Evolutionary conservation across 345 rosid genomes (phyloP).

Genomic region (Gossypium ekmanianum): DNA sequence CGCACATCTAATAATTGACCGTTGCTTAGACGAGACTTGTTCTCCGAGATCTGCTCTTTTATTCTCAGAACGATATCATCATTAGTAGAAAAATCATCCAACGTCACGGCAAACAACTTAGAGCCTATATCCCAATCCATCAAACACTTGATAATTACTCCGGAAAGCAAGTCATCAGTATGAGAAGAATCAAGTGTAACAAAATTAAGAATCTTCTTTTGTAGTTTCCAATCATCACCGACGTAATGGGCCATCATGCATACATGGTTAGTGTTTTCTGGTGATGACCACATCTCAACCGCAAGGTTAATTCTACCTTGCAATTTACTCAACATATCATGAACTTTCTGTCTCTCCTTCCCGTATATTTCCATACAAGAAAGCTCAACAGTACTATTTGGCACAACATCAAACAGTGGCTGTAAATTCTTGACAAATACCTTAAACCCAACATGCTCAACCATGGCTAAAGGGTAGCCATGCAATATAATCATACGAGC

Average conservation of each 20-base stretch:
- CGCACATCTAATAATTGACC: not conserved
- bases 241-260: not conserved
- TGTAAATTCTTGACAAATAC: constrained; percentile 10
- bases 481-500: constrained; percentile 4
- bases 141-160: not conserved
- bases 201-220: constrained; percentile 6
- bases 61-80: not conserved
- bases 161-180: not conserved
- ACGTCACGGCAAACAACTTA: constrained; percentile 2
- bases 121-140: not conserved
- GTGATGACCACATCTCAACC: not conserved
- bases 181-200: not conserved
- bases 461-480: constrained; percentile 8
- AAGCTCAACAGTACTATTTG: not conserved
- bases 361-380: not conserved
- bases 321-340: not conserved
- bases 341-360: constrained; percentile 7
- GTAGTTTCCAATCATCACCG: constrained; percentile 7
- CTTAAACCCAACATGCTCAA: constrained; percentile 10
- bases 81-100: not conserved
- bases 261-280: not conserved
- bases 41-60: constrained; percentile 2
- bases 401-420: not conserved
- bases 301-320: not conserved
- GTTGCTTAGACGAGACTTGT: not conserved